phyloP scores from a whole-genome alignment of 495 filamentous ascomycete species.

The Aspergillus haitiensis region DNA sequence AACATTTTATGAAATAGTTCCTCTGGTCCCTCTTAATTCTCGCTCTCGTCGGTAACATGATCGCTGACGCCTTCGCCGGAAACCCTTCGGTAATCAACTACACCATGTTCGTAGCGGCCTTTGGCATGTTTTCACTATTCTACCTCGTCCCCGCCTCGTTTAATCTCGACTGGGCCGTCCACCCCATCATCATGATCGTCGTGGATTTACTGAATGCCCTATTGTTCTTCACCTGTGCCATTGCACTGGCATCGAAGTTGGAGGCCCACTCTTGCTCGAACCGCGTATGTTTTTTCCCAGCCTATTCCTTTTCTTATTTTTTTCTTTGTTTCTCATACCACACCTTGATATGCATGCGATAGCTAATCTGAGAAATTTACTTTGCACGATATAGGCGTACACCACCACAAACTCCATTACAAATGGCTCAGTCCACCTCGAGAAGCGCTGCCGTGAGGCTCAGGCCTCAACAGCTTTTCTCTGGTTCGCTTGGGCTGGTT shows the following conservation, averaged over 20 bases:
- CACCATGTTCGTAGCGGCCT: conserved; percentile 63
- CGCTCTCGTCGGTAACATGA: conserved; percentile 68
- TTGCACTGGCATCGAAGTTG: conserved; percentile 64
- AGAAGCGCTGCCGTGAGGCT: conserved; percentile 65
- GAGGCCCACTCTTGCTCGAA: conserved; percentile 62
- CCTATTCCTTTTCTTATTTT: no score
- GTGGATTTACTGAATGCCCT: conserved; percentile 61
- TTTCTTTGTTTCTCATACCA: no score
- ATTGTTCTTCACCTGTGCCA: conserved; percentile 64
- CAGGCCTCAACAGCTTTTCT: conserved; percentile 69
- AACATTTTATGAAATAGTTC: conserved; percentile 48
- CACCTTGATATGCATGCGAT: no score
- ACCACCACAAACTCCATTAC: conserved; percentile 57
- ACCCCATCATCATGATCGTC: conserved; percentile 55
- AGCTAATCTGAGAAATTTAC: background rate
- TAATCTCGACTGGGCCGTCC: conserved; percentile 47
- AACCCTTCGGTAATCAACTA: conserved; percentile 62
- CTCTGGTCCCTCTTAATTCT: conserved; percentile 66
- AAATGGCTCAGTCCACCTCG: conserved; percentile 53
- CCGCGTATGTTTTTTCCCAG: conserved; percentile 44
- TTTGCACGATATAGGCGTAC: conserved; percentile 41
- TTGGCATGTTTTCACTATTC: conserved; percentile 63
- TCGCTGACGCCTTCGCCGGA: conserved; percentile 52
- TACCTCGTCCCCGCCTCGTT: conserved; percentile 59
- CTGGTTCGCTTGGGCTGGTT: conserved; percentile 69